Base-by-base conservation (phyloP, 345 rosid genomes). In the Euphorbia tirucalli region DNA sequence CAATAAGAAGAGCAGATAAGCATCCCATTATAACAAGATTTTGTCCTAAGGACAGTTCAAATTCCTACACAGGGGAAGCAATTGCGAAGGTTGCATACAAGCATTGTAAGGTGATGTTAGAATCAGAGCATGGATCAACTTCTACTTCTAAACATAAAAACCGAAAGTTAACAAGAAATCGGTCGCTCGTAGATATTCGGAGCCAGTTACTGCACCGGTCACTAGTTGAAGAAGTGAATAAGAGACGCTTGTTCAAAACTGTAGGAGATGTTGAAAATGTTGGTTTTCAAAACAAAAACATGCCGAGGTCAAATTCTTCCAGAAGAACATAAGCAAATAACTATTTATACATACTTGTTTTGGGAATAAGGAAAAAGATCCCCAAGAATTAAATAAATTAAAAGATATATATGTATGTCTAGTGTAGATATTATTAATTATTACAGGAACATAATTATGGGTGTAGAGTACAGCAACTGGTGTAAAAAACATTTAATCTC, bases 181-280 rank as follows among this genome's bases (percentile, higher is more conserved):
- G 86, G 19, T 91, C 97, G 5, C 79, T 89, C 25, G 86, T 88
- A 28, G 93, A 91, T 61, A 78, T 87, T 52, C 86, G 88, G 19
- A 89, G 89, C 80, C 89, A 85, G 64, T 69, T 81, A 55, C 81
- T 83, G 1, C 91, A 88, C 72, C 81, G 82, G 58, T 88, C 91
- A 3, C 71, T 85, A 59, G 79, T 80, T 49, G 91, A 91, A 83
- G 93, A 89, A 77, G 85, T 87, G 65, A 76, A 79, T 67, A 91
- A 79, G 74, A 78, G 85, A 81, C 66, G 95, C 49, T 41, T 86
- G 79, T 76, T 79, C 81, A 91, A 84, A 71, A 91, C 97, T 5
- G 95, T 80, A 46, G 97, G 97, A 74, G 91, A 79, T 28, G 89
- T 91, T 11, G 91, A 91, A 71, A 66, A 80, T 57, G 85, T 91